Conservation (phyloP, 2,329 filamentous ascomycete genomes). For the Epichloe sylvatica region DNA sequence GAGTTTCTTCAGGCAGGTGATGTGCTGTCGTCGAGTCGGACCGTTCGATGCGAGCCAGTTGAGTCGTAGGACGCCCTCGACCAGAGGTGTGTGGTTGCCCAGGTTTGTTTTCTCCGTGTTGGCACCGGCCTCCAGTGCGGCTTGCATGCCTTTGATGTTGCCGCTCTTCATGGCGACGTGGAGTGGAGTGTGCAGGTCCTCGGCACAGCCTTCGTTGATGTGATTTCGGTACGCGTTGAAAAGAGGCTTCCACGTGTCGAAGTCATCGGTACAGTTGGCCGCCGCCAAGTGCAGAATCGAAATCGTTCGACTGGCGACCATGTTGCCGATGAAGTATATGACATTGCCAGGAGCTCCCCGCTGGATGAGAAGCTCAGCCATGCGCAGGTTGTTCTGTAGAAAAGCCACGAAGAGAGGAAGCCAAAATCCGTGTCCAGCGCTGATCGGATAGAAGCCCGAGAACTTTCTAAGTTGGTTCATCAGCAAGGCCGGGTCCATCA, state of each 20-base stretch:
- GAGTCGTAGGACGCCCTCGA: not conserved
- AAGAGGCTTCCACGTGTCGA: not conserved
- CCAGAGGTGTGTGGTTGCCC: not conserved
- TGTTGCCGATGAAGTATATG: not conserved
- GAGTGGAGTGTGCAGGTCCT: not conserved
- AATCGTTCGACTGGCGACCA: too few species aligned
- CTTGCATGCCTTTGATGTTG: not conserved
- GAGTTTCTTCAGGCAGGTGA: not conserved
- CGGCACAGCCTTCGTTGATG: not conserved
- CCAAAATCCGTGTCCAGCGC: not conserved
- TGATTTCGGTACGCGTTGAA: not conserved
- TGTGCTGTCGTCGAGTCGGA: not conserved
- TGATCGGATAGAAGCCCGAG: not conserved
- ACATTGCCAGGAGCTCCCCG: not conserved
- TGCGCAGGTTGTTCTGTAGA: not conserved
- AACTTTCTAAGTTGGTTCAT: not conserved
- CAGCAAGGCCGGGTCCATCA: not conserved
- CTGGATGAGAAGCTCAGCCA: not conserved
- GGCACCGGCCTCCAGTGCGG: not conserved
- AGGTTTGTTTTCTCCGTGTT: not conserved
- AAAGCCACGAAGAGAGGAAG: slow-evolving; percentile 1
- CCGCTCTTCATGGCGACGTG: not conserved
- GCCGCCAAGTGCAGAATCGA: not conserved
- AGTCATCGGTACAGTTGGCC: not conserved
- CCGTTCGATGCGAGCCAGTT: not conserved